Percentiles rank a stretch among this genome's conserved stretches.
phyloP scores from a whole-genome alignment of 2,329 filamentous ascomycete genomes.

The Monosporascus sp. region DNA sequence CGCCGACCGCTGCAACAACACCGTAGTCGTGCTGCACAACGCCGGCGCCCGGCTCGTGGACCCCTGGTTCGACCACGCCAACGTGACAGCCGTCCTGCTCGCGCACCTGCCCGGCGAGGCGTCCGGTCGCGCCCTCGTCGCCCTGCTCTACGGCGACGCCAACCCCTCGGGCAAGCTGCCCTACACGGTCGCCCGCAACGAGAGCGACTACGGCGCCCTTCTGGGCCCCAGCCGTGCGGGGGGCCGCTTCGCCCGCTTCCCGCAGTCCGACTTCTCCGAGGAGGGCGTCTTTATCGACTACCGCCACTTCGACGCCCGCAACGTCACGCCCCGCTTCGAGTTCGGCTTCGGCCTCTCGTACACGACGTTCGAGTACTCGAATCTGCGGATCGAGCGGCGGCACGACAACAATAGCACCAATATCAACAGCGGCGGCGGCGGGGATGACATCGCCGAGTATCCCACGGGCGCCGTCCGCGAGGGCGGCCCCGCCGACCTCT shows the following conservation, averaged over 20 bases:
- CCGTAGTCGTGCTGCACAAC: slow-evolving; percentile 61
- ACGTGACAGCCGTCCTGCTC: slow-evolving; percentile 59
- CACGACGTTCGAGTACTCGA: slow-evolving; percentile 45
- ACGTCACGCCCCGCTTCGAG: slow-evolving; percentile 45
- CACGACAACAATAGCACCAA: slow-evolving; percentile 21
- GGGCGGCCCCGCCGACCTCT: slow-evolving; percentile 42
- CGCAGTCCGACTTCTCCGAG: slow-evolving; percentile 44
- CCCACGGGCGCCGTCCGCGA: slow-evolving; percentile 34
- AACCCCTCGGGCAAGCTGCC: slow-evolving; percentile 55
- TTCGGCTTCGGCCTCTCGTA: slow-evolving; percentile 55
- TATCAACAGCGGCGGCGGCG: slow-evolving; percentile 33
- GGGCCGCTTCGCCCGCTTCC: slow-evolving; percentile 46
- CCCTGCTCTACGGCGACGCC: slow-evolving; percentile 51
- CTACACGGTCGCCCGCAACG: slow-evolving; percentile 54
- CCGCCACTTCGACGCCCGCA: slow-evolving; percentile 44
- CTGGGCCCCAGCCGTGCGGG: slow-evolving; percentile 35
- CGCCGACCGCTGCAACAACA: slow-evolving; percentile 53
- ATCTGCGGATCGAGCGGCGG: slow-evolving; percentile 31
- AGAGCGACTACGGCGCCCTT: slow-evolving; percentile 48
- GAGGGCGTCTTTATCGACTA: slow-evolving; percentile 50
- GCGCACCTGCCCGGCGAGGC: slow-evolving; percentile 62
- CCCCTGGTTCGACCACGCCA: slow-evolving; percentile 55
- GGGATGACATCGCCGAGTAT: slow-evolving; percentile 29
- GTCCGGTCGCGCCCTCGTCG: slow-evolving; percentile 49
- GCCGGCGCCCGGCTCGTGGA: slow-evolving; percentile 57